phyloP scores from a whole-genome alignment of 116 monocot genomes.

The Thalassia testudinum region DNA sequence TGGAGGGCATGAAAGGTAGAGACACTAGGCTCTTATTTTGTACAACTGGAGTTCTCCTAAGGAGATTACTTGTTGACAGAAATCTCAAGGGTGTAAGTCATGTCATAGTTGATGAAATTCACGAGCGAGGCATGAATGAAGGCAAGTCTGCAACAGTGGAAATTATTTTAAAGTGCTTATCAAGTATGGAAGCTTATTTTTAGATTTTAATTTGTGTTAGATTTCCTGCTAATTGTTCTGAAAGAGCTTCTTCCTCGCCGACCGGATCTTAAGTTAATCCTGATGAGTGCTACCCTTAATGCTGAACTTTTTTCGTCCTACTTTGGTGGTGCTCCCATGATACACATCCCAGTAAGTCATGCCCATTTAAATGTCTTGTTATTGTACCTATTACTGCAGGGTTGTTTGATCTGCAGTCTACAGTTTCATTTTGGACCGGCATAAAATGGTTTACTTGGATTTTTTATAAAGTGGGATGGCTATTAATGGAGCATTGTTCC shows the following conservation, averaged over 20 bases:
- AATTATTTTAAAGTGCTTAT: no score
- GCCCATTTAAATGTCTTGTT: background rate
- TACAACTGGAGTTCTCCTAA: conserved; percentile 81
- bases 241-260: conserved; percentile 89
- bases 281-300: conserved; percentile 99
- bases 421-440: no score
- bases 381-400: no score
- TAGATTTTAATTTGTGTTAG: conserved; percentile 24
- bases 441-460: no score
- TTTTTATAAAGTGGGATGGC: no score
- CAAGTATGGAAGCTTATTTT: no score
- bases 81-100: conserved; percentile 89
- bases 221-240: conserved; percentile 87
- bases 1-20: conserved; percentile 93
- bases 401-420: no score
- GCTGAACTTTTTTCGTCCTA: conserved; percentile 97
- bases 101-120: conserved; percentile 98
- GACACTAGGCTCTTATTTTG: conserved; percentile 88
- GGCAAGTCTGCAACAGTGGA: conserved; percentile 15
- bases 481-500: no score
- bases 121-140: conserved; percentile 99
- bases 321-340: conserved; percentile 87
- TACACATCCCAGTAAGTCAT: conserved; percentile 83
- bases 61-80: conserved; percentile 80
- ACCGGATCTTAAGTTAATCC: conserved; percentile 72